phyloP scores from a whole-genome alignment of 108 stramenopile species.

The Skeletonema tropicum region DNA sequence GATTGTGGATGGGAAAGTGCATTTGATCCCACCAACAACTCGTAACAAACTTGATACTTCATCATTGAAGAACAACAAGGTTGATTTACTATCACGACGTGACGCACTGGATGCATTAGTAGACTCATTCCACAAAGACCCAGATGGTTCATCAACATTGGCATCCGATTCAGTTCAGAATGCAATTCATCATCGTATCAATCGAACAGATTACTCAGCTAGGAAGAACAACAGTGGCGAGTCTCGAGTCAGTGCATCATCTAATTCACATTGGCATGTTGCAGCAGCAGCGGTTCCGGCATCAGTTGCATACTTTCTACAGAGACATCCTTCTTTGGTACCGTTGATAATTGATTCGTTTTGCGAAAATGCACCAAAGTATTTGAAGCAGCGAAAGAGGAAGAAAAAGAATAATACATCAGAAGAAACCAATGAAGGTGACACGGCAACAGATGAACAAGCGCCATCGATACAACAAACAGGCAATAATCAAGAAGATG shows the following conservation, averaged over 20 bases:
- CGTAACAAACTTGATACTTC: neutral
- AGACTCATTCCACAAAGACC: conserved; percentile 7
- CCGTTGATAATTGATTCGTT: conserved; percentile 47
- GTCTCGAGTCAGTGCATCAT: neutral
- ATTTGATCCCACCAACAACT: conserved; percentile 48
- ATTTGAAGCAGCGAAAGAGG: conserved; percentile 4
- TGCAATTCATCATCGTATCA: conserved; percentile 49
- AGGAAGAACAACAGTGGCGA: neutral
- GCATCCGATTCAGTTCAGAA: conserved; percentile 35
- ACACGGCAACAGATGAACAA: neutral
- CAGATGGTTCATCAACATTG: conserved; percentile 6
- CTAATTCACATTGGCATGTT: conserved; percentile 30
- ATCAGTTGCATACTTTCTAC: conserved; percentile 34
- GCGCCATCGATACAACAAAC: neutral
- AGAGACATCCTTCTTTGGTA: conserved; percentile 25
- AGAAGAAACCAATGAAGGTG: neutral
- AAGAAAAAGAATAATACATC: neutral
- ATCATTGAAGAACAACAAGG: neutral
- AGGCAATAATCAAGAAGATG: neutral
- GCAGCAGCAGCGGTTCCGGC: conserved; percentile 44
- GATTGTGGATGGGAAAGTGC: conserved; percentile 62
- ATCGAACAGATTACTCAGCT: conserved; percentile 20
- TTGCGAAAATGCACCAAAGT: conserved; percentile 35
- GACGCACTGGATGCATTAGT: conserved; percentile 33
- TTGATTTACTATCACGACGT: conserved; percentile 10